Evolutionary conservation across 768 basidiomycete genomes (phyloP).

Genomic region (Mrakia blollopis): DNA sequence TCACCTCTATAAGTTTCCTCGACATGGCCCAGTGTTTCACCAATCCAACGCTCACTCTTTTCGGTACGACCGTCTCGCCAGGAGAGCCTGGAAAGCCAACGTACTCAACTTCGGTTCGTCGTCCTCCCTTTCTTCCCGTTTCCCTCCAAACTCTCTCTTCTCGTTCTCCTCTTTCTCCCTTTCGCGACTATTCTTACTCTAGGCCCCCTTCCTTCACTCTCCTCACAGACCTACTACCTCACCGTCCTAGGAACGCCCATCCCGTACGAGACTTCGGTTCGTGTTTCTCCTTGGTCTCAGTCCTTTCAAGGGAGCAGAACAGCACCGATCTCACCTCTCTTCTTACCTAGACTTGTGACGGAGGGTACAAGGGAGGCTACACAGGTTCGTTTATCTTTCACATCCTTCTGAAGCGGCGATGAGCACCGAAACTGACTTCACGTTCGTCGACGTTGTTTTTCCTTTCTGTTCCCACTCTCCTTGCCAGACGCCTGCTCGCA

Average conservation of each 20-base stretch:
- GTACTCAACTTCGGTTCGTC: slow-evolving; percentile 11
- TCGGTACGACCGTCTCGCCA: background rate
- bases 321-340: background rate
- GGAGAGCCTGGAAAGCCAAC: background rate
- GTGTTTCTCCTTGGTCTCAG: background rate
- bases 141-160: background rate
- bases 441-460: no score
- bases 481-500: background rate
- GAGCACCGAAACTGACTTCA: background rate
- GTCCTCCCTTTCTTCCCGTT: background rate
- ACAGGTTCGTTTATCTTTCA: background rate
- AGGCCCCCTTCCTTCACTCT: background rate
- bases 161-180: background rate
- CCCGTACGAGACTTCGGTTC: background rate
- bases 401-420: background rate
- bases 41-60: background rate
- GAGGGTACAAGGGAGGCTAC: background rate
- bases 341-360: background rate
- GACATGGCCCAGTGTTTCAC: background rate
- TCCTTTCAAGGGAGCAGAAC: background rate
- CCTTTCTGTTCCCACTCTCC: background rate
- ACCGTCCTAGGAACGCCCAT: background rate
- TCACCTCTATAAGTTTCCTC: background rate
- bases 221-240: background rate
- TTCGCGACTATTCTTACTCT: background rate